These are phyloP conservation scores for Cymodocea nodosa DNA, from an alignment of 116 monocot genomes.

Conservation along the genomic window DNA sequence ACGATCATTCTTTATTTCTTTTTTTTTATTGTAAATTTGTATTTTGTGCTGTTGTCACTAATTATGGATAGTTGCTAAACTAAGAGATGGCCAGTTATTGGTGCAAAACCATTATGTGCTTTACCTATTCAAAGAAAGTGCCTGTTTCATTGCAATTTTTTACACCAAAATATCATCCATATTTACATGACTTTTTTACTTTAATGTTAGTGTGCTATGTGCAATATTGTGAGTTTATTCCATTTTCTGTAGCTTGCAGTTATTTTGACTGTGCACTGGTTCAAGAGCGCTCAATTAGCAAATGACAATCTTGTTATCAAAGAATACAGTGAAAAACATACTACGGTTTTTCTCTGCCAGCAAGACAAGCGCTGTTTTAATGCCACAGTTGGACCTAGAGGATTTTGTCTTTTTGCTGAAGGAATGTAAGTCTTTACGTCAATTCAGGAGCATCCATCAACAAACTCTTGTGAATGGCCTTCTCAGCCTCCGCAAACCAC, in stretches of 20 bases:
- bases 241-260: neutral
- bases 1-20: no score
- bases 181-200: no score
- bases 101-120: no score
- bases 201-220: no score
- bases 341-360: neutral
- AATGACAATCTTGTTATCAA: neutral
- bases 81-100: no score
- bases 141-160: no score
- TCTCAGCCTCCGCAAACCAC: neutral
- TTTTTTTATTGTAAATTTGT: no score
- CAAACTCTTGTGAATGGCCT: conserved; percentile 33
- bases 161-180: no score
- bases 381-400: neutral
- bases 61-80: no score
- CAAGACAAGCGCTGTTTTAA: neutral
- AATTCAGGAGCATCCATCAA: conserved; percentile 38
- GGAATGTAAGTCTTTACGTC: conserved; percentile 36
- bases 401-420: conserved; percentile 4
- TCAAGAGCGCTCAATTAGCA: neutral
- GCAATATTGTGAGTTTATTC: neutral
- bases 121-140: no score
- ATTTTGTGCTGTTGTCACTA: no score
- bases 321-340: neutral
- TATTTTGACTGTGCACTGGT: neutral